Evolutionary conservation across 1,284 basidiomycete species (phyloP), one percentile per base, ranked within the genome.

Genomic region (Cerioporus squamosus): DNA sequence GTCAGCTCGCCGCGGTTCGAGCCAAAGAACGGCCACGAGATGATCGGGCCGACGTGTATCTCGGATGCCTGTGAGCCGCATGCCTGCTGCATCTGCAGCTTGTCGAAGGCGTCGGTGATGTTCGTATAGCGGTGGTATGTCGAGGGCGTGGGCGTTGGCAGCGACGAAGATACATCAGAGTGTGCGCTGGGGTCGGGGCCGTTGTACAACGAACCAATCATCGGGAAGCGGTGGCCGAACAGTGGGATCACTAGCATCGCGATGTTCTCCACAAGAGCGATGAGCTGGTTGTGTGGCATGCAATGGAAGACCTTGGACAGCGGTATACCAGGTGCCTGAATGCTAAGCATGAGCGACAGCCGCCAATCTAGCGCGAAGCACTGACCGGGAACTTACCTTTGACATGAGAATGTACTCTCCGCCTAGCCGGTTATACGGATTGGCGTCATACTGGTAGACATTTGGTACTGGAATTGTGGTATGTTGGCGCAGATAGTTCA

Each of bases 1-100:
- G 74, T 66, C 20, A 91, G 79, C 56, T 89, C 86, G 29, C 91
- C 91, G 36, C 91, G 81, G 65, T 87, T 85, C 8, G 88, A 88
- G 44, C 91, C 91, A 70, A 93, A 93, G 79, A 93, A 93, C 1
- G 91, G 88, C 90, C 91, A 93, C 2, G 90, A 91, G 55, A 93
- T 83, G 67, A 93, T 93, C 7, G 88, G 87, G 2, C 90, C 90
- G 40, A 93, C 78, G 55, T 87, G 83, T 70, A 82, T 85, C 58
- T 82, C 76, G 33, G 12, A 7, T 36, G 33, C 12, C 64, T 69
- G 62, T 12, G 51, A 53, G 29, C 62, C 47, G 26, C 47, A 48
- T 48, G 47, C 33, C 43, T 43, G 20, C 23, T 59, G 39, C 22
- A 50, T 48, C 24, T 59, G 53, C 1, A 62, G 51, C 40, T 54